Evolutionary conservation across 1,139 yeast genomes (phyloP), one percentile per base, ranked within the genome.

Genomic region (Geotrichum carabidarum): DNA sequence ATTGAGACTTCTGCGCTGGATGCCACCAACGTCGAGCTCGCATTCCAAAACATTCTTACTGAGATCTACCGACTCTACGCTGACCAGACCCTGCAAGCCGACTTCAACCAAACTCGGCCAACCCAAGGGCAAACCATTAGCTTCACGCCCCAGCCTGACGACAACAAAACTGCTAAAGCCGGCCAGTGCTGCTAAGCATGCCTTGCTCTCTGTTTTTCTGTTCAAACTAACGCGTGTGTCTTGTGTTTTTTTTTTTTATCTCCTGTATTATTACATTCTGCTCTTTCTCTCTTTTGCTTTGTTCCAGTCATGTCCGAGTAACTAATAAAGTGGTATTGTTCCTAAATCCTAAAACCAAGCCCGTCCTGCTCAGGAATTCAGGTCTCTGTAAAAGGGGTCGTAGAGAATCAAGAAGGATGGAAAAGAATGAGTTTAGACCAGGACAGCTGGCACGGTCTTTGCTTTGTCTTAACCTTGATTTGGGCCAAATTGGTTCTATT

Each of bases 1-100:
- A 91, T 96, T 51, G 99, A 93, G 75, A 95, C 99, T n/a, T 85
- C 95, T 58, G 99, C 99, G 17, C 79, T 94, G 62, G 90, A 90
- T 65, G 85, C 96, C 44, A 95, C 93, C 66, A 94, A 94, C 71
- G 99, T 93, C 57, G 99, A 93, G 70, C 79, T 83, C 63, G 93
- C 97, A 4, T 93, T 93, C 80, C 90, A 90, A 70, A 95, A 90
- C 70, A 81, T 94, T 63, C 81, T 90, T 65, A 87, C 90, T 63
- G 90, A 91, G 66, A 93, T 93, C 65, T 91, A 91, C 74, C 96
- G 91, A 71, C 82, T 91, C 63, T 96, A 93, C 68, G 73, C 74
- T 34, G 74, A 71, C 63, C 74, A 71, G 66, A 68, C 70, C 44
- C 64, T 71, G 56, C 74, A 71, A 56, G 72, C 74, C 36, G 74